phyloP scores from a whole-genome alignment of 257 asterid species.

The Sherardia arvensis region DNA sequence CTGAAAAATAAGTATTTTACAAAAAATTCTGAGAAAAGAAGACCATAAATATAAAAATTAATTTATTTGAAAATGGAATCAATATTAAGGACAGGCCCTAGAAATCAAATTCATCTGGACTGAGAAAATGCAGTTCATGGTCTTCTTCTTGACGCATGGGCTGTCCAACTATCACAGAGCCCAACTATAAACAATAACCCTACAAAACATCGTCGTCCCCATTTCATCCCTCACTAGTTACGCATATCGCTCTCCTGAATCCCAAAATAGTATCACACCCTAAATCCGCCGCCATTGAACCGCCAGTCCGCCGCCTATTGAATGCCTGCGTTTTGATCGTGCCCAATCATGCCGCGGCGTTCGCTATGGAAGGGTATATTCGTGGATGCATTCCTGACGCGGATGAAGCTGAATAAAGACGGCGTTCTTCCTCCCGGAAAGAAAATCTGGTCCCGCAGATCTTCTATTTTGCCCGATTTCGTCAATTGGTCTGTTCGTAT shows the following conservation, averaged over 20 bases:
- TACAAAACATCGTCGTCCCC: background rate
- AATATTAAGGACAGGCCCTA: no score
- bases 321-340: background rate
- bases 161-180: background rate
- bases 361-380: slow-evolving; percentile 5
- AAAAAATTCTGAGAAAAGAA: no score
- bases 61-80: no score
- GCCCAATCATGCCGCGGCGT: slow-evolving; percentile 2
- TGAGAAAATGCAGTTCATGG: no score
- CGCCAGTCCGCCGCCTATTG: background rate
- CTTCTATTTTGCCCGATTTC: slow-evolving; percentile 4
- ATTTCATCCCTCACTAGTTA: background rate
- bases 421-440: background rate
- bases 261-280: background rate
- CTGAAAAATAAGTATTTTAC: no score
- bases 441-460: slow-evolving; percentile 6
- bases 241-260: background rate
- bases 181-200: background rate
- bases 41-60: no score
- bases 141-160: no score
- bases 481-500: background rate
- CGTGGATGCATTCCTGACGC: slow-evolving; percentile 4
- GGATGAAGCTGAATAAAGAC: background rate
- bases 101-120: no score
- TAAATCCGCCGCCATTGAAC: background rate